Percentiles rank a stretch among this genome's conserved stretches.
Conservation (phyloP, 1,284 basidiomycete genomes). For the Erythrobasidium hasegawianum region DNA sequence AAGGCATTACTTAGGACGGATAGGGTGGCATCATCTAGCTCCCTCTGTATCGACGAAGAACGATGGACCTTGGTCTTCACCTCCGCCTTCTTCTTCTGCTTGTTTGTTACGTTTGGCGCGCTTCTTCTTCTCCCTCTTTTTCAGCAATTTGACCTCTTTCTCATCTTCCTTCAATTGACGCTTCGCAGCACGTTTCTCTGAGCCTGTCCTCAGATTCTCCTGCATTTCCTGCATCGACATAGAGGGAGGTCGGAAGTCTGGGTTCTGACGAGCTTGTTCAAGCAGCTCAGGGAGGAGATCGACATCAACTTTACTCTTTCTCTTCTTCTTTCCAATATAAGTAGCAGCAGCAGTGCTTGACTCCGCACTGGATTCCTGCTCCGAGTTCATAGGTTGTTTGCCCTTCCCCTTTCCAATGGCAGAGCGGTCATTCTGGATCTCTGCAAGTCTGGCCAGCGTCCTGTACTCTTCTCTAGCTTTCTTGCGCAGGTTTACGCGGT, state of each 20-base stretch:
- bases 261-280: not conserved
- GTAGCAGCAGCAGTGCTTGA: no score
- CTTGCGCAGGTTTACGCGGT: not conserved
- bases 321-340: not conserved
- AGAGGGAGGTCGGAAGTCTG: not conserved
- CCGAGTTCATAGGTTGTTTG: not conserved
- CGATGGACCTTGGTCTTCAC: not conserved
- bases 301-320: not conserved
- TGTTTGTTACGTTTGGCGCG: not conserved
- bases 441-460: not conserved
- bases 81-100: not conserved
- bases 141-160: not conserved
- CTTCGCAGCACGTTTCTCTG: conserved; percentile 1
- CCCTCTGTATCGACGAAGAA: not conserved
- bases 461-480: not conserved
- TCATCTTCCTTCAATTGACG: not conserved
- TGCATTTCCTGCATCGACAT: not conserved
- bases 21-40: no score
- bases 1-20: no score
- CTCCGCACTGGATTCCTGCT: no score
- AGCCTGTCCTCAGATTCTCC: not conserved
- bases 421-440: not conserved
- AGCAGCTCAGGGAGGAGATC: not conserved
- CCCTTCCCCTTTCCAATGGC: not conserved
- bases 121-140: conserved; percentile 3